Evolutionary conservation across 1,139 yeast genomes (phyloP), one percentile per base, ranked within the genome.

Genomic region (Diutina siamensis): DNA sequence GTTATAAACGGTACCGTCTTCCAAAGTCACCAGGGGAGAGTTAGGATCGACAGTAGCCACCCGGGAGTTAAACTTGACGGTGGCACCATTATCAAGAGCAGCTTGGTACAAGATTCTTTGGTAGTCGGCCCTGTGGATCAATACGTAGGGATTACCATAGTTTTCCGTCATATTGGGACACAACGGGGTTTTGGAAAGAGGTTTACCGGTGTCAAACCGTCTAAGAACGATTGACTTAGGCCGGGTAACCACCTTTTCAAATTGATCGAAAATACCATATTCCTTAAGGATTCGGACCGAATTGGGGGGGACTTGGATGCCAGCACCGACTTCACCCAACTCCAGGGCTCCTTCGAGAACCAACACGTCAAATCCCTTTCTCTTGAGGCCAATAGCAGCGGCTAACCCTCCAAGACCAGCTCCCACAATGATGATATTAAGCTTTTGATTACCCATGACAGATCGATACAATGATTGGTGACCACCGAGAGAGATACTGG

Each of bases 261-360:
- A 28, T 17, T 27, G 22, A 8, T 18, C 17, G n/a, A 13, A 28
- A 18, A 40, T 19, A 3, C 35, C 35, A 18, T 40, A 40, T n/a
- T 40, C 35, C 27, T 40, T 31, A 8, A 40, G 27, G 7, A 62
- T 55, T 42, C 54, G 50, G 35, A 58, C 53, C 19, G 65, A 55
- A 41, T 62, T 62, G 15, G 68, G 68, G n/a, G 65, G 65, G 32
- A 62, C 55, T 51, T 63, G 68, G 46, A 64, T 63, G 10, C 68
- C 68, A 7, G 71, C 72, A 5, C 72, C 72, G 10, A 67, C 69
- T 51, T 67, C 72, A 15, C 62, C 63, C n/a, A 63, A 53, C 40
- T 51, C 54, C 35, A 53, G 52, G 21, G 67, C 63, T 35, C 61
- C 55, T 51, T 65, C 71, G 34, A 62, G 55, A 17, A 65, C 53